Evolutionary conservation across 1,284 basidiomycete genomes (phyloP).

Genomic region (Phylloboletellus chloephorus): DNA sequence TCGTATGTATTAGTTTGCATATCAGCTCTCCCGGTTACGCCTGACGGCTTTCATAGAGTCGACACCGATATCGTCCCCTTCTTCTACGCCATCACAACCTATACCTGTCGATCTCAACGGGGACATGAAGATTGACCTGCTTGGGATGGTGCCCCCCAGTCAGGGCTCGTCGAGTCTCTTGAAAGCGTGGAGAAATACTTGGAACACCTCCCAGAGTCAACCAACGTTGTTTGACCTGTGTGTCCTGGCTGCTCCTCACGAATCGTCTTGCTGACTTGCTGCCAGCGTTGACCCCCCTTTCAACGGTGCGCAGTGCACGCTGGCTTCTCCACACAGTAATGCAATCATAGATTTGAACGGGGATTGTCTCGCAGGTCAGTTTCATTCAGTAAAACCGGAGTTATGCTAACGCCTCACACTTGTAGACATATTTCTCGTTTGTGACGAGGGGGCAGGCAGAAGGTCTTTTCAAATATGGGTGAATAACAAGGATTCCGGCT

Average conservation of each 20-base stretch:
- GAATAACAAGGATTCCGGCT: conserved; percentile 75
- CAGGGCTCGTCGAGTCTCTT: conserved; percentile 38
- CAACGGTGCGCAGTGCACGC: conserved; percentile 59
- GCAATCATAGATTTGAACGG: conserved; percentile 95
- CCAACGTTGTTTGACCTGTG: conserved; percentile 60
- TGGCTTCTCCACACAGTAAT: conserved; percentile 89
- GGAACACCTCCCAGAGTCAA: conserved; percentile 53
- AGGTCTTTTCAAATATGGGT: conserved; percentile 88
- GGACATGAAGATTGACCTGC: conserved; percentile 83
- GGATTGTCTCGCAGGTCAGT: conserved; percentile 85
- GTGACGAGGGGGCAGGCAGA: conserved; percentile 53
- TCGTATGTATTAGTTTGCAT: conserved; percentile 42
- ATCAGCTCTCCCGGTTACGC: background rate
- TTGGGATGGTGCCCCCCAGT: conserved; percentile 55
- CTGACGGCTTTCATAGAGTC: conserved; percentile 30
- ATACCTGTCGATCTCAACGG: conserved; percentile 84
- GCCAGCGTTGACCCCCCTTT: conserved; percentile 56
- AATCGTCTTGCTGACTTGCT: conserved; percentile 12
- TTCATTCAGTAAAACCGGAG: background rate
- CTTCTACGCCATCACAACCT: conserved; percentile 74
- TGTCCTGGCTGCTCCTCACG: conserved; percentile 14
- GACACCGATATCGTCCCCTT: conserved; percentile 48
- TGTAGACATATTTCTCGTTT: conserved; percentile 86
- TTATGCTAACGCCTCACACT: conserved; percentile 3
- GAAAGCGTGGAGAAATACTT: conserved; percentile 73